Base-by-base conservation (phyloP, 1,139 yeast genomes). In the Pichia sorboxylosa region DNA sequence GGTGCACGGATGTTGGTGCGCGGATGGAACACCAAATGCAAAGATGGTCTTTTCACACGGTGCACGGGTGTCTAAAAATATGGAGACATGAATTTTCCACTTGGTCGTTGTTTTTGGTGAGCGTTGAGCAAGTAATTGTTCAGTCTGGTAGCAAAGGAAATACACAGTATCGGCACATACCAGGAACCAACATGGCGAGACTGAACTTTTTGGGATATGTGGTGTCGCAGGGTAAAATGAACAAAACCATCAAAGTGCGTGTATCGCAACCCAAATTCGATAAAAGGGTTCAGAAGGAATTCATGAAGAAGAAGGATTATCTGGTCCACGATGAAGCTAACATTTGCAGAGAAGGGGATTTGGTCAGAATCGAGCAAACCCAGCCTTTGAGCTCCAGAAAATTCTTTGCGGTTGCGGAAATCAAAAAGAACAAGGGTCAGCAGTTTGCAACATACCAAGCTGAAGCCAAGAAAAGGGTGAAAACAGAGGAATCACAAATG, bases 151-250 rank as follows among this genome's bases (percentile, higher is more conserved):
- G 11, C 22, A 11, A 19, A 11, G 2, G 8, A 8, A 19, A 8
- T 19, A 8, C 25, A 6, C 7, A 23, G 13, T 13, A 23, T 14
- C 11, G n/a, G 25, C 25, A 23, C 25, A 23, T 11, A 11, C 10
- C 22, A 14, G 25, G 14, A 6, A 23, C 24, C 17, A 31, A 2
- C 4, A 85, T 83, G 94, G 85, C 90, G 37, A 77, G 84, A 59
- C 94, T 83, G 49, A 84, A 83, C 55, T 83, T 87, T 52, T 64
- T 84, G 34, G 98, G 98, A 34, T 75, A 84, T 55, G 97, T 90
- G 46, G 76, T 84, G 26, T 83, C 96, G 36, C 96, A 85, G 54
- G 97, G 97, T 29, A 84, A 84, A 55, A 87, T 87, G 96, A 69
- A 71, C 58, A 90, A 90, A 64, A 87, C 97, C 42, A 87, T 90